A percentile compares a stretch with the other conserved stretches of the same genome.
Evolutionary conservation across 1,284 basidiomycete genomes (phyloP).

Genomic region (Puccinia hordei): DNA sequence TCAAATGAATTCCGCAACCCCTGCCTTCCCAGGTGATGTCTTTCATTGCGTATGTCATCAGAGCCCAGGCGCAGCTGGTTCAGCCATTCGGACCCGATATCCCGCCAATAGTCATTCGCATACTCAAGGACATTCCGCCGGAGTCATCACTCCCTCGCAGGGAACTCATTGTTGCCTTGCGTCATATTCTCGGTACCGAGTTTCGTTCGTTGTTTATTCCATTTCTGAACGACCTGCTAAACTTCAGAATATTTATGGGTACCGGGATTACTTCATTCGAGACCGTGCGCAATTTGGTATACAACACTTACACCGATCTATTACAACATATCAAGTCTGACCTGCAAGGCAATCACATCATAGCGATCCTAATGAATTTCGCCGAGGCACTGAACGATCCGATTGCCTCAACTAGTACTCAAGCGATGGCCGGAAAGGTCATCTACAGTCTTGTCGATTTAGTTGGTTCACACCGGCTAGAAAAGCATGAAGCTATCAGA

Average conservation of each 20-base stretch:
- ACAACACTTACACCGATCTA: slow-evolving; percentile 87
- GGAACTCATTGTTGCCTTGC: slow-evolving; percentile 90
- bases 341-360: slow-evolving; percentile 75
- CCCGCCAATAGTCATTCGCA: slow-evolving; percentile 76
- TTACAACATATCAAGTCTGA: slow-evolving; percentile 88
- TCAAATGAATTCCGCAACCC: background rate
- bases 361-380: slow-evolving; percentile 79
- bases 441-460: slow-evolving; percentile 86
- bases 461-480: slow-evolving; percentile 68
- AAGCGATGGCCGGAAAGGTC: slow-evolving; percentile 90
- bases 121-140: slow-evolving; percentile 90
- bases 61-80: slow-evolving; percentile 71
- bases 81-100: slow-evolving; percentile 79
- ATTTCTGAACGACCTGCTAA: slow-evolving; percentile 84
- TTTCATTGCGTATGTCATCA: slow-evolving; percentile 86
- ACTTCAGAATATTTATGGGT: slow-evolving; percentile 89
- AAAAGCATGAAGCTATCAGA: slow-evolving; percentile 46
- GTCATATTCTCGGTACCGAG: slow-evolving; percentile 82
- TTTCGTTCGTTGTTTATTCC: slow-evolving; percentile 79
- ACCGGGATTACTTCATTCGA: slow-evolving; percentile 77
- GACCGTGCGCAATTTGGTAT: slow-evolving; percentile 78
- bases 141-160: slow-evolving; percentile 63
- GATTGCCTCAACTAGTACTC: slow-evolving; percentile 76
- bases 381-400: slow-evolving; percentile 88
- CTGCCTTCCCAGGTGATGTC: slow-evolving; percentile 73